Base-by-base conservation (phyloP, 495 filamentous ascomycete genomes). In the Penicillium antarcticum region DNA sequence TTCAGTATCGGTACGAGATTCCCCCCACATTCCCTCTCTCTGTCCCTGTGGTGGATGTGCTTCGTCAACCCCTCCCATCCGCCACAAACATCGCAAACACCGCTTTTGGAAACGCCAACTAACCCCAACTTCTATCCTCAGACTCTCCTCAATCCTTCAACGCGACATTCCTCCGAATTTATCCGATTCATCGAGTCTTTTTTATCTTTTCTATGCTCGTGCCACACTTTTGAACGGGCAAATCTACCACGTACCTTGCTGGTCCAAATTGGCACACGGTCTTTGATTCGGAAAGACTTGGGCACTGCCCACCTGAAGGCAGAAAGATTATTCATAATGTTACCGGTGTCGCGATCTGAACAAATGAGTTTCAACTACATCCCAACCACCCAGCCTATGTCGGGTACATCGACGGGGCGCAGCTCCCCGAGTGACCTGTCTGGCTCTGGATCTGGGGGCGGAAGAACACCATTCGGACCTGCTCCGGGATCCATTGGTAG, bases 361-460 rank as follows among this genome's bases (percentile, higher is more conserved):
- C 82, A 85, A 59, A 86, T 87, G 82, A 89, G 85, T 80, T 89
- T 77, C 80, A 89, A 78, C 77, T 76, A 80, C 81, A 79, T 86
- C 69, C 73, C 82, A 83, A 78, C 87, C 82, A 68, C 84, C 55
- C 86, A 90, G 64, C 75, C 86, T 48, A 84, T 86, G 56, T 96
- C 94, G 36, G 87, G 84, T 48, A 88, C 94, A 34, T 94, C 92
- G 34, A 95, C 89, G 32, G 84, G 89, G 34, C 88, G 88, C 63
- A 89, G 87, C 41, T 94, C 92, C 24, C 92, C 92, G 17, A 88
- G 86, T 58, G 94, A 98, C 52, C 76, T 87, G 52, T 80, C 87
- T 29, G 80, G 87, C 45, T 79, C 82, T 62, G 78, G 87, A 45
- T 79, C 82, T 63, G 78, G 75, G 63, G 71, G 83, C 38, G 68